Base-by-base conservation (phyloP, 352 stramenopile genomes). In the Phytophthora colocasiae region DNA sequence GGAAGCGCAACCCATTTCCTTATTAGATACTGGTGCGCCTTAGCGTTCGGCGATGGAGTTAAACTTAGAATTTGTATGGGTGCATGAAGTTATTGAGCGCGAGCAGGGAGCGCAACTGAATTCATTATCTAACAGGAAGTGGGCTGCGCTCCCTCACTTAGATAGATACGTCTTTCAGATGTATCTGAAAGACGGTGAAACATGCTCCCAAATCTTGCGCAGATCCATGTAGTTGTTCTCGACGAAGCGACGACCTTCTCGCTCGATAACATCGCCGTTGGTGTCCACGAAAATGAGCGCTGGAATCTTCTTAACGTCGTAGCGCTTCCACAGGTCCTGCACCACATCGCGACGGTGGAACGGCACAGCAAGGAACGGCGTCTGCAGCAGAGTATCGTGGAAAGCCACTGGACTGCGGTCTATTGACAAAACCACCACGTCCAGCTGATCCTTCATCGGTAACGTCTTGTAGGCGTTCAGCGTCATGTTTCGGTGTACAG, bases 301-400 rank as follows among this genome's bases (percentile, higher is more conserved):
- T 58, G 81, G 81, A 58, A 90, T 89, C 51, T 71, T 87, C 73
- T 87, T 87, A 19, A 89, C 78, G 32, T 90, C 77, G 69, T 90
- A 89, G 57, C 77, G 77, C 59, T 85, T 85, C 75, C 81, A 83
- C 27, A 90, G 56, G 43, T 87, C 77, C 59, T 85, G 78, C 26
- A 81, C 77, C 22, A 78, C 61, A 15, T 87, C 75, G 19, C 74
- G 79, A 8, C 71, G 73, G n/a, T 74, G 65, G 34, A 86, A 87
- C 6, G 81, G 81, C 46, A 90, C 65, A 4, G 77, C 81, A 41
- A 80, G 70, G 66, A 87, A 90, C 49, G 81, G 81, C 39, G 70
- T 83, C 69, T 88, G 81, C 54, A 89, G 53, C 56, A 90, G 57
- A 12, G 71, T 65, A 58, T 90, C 81, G 50, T 76, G 75, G 69